Evolutionary conservation across 2,329 filamentous ascomycete species (phyloP).

Genomic region (Exophiala oligosperma): DNA sequence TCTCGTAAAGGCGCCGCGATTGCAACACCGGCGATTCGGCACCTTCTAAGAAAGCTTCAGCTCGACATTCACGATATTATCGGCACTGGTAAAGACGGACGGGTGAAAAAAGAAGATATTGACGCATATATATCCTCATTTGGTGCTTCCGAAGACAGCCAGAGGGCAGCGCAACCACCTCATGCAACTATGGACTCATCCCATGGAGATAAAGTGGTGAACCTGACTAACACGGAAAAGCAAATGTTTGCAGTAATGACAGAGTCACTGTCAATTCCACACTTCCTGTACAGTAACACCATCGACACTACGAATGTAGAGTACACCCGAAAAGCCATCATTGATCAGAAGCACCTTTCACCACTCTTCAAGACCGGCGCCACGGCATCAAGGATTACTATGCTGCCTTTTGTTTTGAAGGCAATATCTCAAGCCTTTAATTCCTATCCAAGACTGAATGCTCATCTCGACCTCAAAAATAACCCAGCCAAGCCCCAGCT

Average conservation of each 20-base stretch:
- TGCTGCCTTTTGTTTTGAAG: slow-evolving; percentile 93
- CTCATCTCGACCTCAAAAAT: slow-evolving; percentile 68
- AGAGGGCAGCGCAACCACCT: no score
- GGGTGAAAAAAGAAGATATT: slow-evolving; percentile 91
- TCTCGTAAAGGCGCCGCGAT: slow-evolving; percentile 39
- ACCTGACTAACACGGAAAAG: slow-evolving; percentile 73
- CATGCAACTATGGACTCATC: slow-evolving; percentile 11
- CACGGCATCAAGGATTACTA: slow-evolving; percentile 58
- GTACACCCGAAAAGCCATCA: slow-evolving; percentile 57
- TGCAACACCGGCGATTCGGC: slow-evolving; percentile 88
- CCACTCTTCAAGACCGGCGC: slow-evolving; percentile 53
- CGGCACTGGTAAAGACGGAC: slow-evolving; percentile 85
- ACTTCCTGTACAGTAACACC: slow-evolving; percentile 92
- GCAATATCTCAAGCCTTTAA: slow-evolving; percentile 81
- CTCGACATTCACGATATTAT: slow-evolving; percentile 55
- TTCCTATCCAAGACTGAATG: slow-evolving; percentile 82
- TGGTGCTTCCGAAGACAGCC: slow-evolving; percentile 42
- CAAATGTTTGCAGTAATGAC: slow-evolving; percentile 99
- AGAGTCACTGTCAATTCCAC: slow-evolving; percentile 81
- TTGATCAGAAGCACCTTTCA: slow-evolving; percentile 47
- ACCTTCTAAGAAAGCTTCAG: slow-evolving; percentile 69
- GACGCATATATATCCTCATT: slow-evolving; percentile 61
- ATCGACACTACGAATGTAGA: slow-evolving; percentile 76
- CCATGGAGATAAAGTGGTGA: slow-evolving; percentile 35
- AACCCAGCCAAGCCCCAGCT: slow-evolving; percentile 66